Conservation (phyloP, 1,284 basidiomycete genomes). For the Blastosporella zonata region DNA sequence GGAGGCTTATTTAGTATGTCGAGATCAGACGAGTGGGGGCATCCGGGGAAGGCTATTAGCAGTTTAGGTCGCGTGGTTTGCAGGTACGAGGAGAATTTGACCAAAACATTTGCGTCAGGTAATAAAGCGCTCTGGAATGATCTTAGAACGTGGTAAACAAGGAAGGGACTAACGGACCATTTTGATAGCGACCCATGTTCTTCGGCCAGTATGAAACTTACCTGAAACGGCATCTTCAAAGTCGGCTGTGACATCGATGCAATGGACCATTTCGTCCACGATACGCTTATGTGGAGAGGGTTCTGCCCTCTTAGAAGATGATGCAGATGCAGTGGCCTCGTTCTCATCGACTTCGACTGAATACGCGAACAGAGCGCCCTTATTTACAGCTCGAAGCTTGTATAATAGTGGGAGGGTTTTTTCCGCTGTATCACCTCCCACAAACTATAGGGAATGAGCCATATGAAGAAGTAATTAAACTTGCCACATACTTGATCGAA, state of each 20-base stretch:
- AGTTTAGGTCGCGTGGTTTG: constrained; percentile 33
- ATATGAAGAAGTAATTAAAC: background rate
- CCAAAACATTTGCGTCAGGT: constrained; percentile 52
- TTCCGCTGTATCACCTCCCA: constrained; percentile 81
- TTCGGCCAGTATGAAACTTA: constrained; percentile 38
- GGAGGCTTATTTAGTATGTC: constrained; percentile 40
- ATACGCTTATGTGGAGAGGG: constrained; percentile 53
- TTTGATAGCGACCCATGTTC: constrained; percentile 84
- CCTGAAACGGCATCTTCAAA: constrained; percentile 59
- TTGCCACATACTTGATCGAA: constrained; percentile 71
- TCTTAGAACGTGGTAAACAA: background rate
- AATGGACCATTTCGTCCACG: constrained; percentile 68
- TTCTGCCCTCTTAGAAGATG: constrained; percentile 13
- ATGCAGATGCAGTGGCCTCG: constrained; percentile 37
- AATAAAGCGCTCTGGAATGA: constrained; percentile 54
- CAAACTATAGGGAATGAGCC: constrained; percentile 55
- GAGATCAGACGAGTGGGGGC: constrained; percentile 47
- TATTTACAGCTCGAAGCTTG: constrained; percentile 61
- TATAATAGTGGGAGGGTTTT: constrained; percentile 67
- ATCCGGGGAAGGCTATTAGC: constrained; percentile 63
- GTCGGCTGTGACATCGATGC: constrained; percentile 74
- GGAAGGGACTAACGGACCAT: constrained; percentile 44
- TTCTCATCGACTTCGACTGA: constrained; percentile 80
- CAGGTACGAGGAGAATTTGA: constrained; percentile 55
- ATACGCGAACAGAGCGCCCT: constrained; percentile 82